A percentile compares a stretch with the other conserved stretches of the same genome.
phyloP scores from a whole-genome alignment of 768 basidiomycete species.

The Thelephora aurantiotincta region DNA sequence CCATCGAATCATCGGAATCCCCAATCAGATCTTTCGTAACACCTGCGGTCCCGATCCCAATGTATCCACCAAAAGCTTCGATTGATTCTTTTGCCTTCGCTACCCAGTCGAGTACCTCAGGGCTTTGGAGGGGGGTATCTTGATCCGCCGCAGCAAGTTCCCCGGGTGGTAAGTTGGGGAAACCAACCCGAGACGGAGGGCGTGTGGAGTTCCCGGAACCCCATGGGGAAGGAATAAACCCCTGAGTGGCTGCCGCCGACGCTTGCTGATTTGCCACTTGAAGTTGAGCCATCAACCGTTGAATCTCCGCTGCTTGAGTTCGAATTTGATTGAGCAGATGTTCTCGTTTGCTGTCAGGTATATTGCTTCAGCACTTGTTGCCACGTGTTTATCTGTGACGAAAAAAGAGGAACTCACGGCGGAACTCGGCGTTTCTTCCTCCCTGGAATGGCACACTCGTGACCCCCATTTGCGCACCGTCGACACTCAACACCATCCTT shows the following conservation, averaged over 20 bases:
- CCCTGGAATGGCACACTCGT: conserved; percentile 74
- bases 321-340: conserved; percentile 65
- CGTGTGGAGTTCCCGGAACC: background rate
- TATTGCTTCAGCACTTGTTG: background rate
- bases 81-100: conserved; percentile 57
- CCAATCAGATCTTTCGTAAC: conserved; percentile 37
- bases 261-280: conserved; percentile 27
- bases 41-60: conserved; percentile 44
- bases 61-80: conserved; percentile 51
- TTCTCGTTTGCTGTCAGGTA: conserved; percentile 52
- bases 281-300: conserved; percentile 55
- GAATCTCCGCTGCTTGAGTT: conserved; percentile 58
- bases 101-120: conserved; percentile 66
- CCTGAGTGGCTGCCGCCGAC: conserved; percentile 8
- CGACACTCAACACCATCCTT: conserved; percentile 62
- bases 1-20: conserved; percentile 22
- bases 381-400: background rate
- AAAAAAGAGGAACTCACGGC: conserved; percentile 35
- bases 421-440: conserved; percentile 67
- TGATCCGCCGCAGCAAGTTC: conserved; percentile 3
- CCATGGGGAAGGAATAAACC: conserved; percentile 12
- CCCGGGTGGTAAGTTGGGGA: conserved; percentile 5
- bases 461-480: conserved; percentile 54
- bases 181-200: conserved; percentile 11
- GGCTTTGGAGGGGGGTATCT: conserved; percentile 25